These are phyloP conservation scores for Cladorrhinum sp. DNA, from an alignment of 2,329 filamentous ascomycete genomes.

Conservation along the genomic window DNA sequence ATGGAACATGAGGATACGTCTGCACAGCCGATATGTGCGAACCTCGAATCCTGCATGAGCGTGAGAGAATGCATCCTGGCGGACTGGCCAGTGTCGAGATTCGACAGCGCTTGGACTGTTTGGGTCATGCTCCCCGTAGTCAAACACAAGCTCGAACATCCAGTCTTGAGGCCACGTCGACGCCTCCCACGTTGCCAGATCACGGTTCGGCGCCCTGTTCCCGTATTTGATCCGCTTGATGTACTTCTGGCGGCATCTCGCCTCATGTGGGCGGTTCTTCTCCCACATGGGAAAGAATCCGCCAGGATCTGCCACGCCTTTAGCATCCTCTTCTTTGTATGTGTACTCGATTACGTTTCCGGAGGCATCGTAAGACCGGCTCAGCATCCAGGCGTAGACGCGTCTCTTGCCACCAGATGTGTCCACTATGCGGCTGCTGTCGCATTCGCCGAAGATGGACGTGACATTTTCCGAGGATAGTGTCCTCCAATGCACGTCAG, in stretches of 20 bases:
- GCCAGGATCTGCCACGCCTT: background rate
- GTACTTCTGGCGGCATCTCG: slow-evolving; percentile 9
- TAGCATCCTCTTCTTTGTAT: slow-evolving; percentile 12
- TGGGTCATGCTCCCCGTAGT: slow-evolving; percentile 35
- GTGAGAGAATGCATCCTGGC: slow-evolving; percentile 32
- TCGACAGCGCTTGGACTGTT: slow-evolving; percentile 20
- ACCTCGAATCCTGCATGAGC: slow-evolving; percentile 32
- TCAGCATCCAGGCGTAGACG: slow-evolving; percentile 7
- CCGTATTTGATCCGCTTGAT: slow-evolving; percentile 27
- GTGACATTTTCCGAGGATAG: background rate
- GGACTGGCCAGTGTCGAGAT: slow-evolving; percentile 20
- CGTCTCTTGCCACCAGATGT: background rate
- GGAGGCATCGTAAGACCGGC: background rate
- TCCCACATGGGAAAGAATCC: background rate
- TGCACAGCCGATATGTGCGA: slow-evolving; percentile 31
- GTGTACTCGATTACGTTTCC: slow-evolving; percentile 9
- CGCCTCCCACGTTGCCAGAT: background rate
- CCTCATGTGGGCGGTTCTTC: background rate
- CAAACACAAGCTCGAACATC: slow-evolving; percentile 35
- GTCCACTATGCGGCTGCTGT: background rate
- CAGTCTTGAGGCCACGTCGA: slow-evolving; percentile 19
- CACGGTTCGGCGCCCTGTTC: slow-evolving; percentile 8
- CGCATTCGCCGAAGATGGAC: slow-evolving; percentile 1
- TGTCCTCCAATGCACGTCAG: slow-evolving; percentile 2
- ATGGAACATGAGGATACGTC: slow-evolving; percentile 36